A percentile compares a stretch with the other conserved stretches of the same genome.
These are phyloP conservation scores for Erysimum cheiranthoides DNA, from an alignment of 345 rosid species.

Conservation along the genomic window DNA sequence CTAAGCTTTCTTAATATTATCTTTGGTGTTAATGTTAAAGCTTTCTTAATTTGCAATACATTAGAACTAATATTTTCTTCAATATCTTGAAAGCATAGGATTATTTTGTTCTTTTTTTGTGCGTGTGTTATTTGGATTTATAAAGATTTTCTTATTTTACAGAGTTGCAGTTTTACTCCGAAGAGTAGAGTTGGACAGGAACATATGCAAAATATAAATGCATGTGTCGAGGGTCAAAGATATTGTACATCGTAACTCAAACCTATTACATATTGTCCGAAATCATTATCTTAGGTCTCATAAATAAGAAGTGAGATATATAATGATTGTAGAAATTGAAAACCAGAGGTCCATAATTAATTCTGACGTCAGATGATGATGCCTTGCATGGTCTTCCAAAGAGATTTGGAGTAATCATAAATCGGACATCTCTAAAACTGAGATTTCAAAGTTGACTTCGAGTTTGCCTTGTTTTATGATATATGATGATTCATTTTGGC, in stretches of 20 bases:
- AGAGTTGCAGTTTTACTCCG: not conserved
- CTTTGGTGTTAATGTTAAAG: no score
- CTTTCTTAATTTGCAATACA: not conserved
- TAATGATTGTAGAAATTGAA: conserved; percentile 44
- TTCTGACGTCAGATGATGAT: conserved; percentile 45
- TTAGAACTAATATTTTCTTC: not conserved
- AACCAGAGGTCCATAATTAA: conserved; percentile 37
- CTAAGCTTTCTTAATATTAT: not conserved
- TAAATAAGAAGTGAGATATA: conserved; percentile 36
- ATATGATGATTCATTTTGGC: conserved; percentile 34
- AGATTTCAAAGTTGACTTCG: conserved; percentile 51
- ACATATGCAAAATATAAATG: conserved; percentile 25
- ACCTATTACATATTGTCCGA: conserved; percentile 27
- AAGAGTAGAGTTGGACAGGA: not conserved
- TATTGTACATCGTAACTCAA: conserved; percentile 34
- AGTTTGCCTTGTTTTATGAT: conserved; percentile 26
- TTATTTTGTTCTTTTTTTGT: not conserved
- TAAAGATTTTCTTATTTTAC: not conserved
- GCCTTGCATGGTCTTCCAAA: conserved; percentile 56
- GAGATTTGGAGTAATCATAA: conserved; percentile 57
- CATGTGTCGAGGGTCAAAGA: conserved; percentile 24
- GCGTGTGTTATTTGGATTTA: not conserved
- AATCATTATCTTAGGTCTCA: conserved; percentile 29
- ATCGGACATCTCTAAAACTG: conserved; percentile 40
- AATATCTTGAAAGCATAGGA: not conserved